Percentiles rank a stretch among this genome's conserved stretches.
These are phyloP conservation scores for Craspedostauros australis DNA, from an alignment of 108 stramenopile genomes.

Conservation along the genomic window DNA sequence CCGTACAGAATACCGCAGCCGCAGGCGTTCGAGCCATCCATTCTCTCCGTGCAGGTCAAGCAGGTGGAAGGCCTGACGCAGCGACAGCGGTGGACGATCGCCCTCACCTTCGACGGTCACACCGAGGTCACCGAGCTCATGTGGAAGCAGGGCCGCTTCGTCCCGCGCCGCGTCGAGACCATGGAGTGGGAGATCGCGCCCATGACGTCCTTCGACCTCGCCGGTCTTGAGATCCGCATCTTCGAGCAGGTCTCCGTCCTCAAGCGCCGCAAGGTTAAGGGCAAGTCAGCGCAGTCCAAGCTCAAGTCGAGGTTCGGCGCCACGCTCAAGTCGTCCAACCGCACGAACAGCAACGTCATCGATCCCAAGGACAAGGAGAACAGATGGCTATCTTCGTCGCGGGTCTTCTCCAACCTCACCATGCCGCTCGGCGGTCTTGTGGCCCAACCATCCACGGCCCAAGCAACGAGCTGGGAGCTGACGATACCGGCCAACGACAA, in stretches of 20 bases:
- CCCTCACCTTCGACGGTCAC: constrained; percentile 17
- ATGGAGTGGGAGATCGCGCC: constrained; percentile 5
- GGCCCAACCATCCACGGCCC: constrained; percentile 15
- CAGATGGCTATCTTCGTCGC: constrained; percentile 2
- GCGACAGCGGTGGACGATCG: constrained; percentile 17
- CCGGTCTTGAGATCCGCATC: constrained; percentile 16
- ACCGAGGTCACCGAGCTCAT: constrained; percentile 16
- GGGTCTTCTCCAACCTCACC: constrained; percentile 12
- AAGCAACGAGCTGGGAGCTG: constrained; percentile 12
- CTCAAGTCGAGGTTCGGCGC: too few relatives aligned
- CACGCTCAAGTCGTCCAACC: too few relatives aligned
- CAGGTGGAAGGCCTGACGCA: constrained; percentile 10
- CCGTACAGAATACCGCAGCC: constrained; percentile 37
- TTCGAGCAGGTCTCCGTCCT: constrained; percentile 13
- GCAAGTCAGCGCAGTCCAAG: too few relatives aligned
- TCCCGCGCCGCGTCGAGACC: background rate
- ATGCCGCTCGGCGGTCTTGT: constrained; percentile 23
- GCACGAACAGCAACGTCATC: too few relatives aligned
- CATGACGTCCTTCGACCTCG: constrained; percentile 5
- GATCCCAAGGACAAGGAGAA: too few relatives aligned
- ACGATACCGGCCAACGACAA: constrained; percentile 11
- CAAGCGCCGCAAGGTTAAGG: too few relatives aligned
- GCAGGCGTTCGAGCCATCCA: constrained; percentile 17
- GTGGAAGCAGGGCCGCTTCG: constrained; percentile 1
- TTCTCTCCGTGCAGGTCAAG: constrained; percentile 15